Evolutionary conservation across 2,329 filamentous ascomycete species (phyloP).

Genomic region (Penicillium thymicola): DNA sequence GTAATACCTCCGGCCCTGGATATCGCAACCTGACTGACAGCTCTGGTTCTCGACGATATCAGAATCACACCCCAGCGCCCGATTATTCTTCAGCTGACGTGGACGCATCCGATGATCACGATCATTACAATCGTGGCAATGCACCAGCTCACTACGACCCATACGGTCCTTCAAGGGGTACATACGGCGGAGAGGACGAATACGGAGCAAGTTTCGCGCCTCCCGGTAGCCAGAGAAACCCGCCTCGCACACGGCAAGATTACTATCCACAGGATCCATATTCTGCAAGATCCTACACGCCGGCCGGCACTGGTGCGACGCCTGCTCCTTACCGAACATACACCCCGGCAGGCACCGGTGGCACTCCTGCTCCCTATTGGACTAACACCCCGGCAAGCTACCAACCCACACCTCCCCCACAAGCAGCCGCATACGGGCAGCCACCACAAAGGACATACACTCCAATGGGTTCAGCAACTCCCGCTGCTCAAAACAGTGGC

Average conservation of each 20-base stretch:
- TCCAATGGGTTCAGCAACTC: conserved; percentile 9
- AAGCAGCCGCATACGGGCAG: background rate
- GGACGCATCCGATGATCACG: background rate
- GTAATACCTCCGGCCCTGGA: conserved; percentile 13
- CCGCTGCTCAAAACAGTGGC: conserved; percentile 11
- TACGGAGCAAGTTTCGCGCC: background rate
- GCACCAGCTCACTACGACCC: conserved; percentile 10
- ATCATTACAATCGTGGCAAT: conserved; percentile 2
- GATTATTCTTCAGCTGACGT: conserved; percentile 18
- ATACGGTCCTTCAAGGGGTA: conserved; percentile 1
- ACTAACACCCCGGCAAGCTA: conserved; percentile 18
- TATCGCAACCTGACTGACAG: conserved; percentile 22
- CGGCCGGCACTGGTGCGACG: conserved; percentile 9
- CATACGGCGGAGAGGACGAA: conserved; percentile 1
- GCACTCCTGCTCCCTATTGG: conserved; percentile 7
- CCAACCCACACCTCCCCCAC: conserved; percentile 10
- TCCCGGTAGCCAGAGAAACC: background rate
- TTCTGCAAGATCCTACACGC: conserved; percentile 7
- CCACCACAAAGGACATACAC: conserved; percentile 14
- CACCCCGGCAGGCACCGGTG: conserved; percentile 13
- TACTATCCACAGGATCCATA: conserved; percentile 6
- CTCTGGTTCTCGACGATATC: conserved; percentile 16
- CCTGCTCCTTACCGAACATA: conserved; percentile 10
- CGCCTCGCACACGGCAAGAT: background rate
- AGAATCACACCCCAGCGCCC: conserved; percentile 18